Conservation (phyloP, 148 eudicot species). For the Simmondsia chinensis region DNA sequence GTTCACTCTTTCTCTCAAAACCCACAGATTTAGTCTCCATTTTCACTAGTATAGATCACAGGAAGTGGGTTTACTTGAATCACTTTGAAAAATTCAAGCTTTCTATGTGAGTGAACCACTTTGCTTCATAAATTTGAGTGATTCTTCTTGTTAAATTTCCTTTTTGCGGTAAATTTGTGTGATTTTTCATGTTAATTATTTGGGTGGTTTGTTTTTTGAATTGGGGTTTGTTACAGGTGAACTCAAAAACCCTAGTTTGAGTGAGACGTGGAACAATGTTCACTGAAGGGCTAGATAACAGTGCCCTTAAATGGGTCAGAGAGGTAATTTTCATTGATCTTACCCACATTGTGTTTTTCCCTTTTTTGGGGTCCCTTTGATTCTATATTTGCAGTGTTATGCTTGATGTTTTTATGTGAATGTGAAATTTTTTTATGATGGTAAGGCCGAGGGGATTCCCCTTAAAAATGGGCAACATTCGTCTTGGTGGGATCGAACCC, state of each 20-base stretch:
- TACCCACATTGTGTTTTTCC: too few species aligned
- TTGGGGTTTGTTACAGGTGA: constrained; percentile 21
- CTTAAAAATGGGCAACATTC: too few species aligned
- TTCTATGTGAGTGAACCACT: constrained; percentile 27
- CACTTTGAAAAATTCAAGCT: constrained; percentile 16
- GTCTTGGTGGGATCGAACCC: too few species aligned
- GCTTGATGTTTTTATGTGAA: too few species aligned
- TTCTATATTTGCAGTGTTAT: neutral
- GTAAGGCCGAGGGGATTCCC: too few species aligned
- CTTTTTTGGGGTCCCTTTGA: neutral
- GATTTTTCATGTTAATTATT: neutral
- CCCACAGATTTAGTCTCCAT: too few species aligned
- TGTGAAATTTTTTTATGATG: too few species aligned
- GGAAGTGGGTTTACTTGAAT: too few species aligned
- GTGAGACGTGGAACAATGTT: constrained; percentile 37
- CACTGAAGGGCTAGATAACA: constrained; percentile 65
- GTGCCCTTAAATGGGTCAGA: constrained; percentile 59
- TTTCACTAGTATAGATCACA: too few species aligned
- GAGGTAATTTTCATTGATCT: constrained; percentile 25
- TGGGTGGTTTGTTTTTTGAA: neutral
- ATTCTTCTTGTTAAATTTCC: neutral
- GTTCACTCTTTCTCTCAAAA: neutral
- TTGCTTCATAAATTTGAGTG: neutral
- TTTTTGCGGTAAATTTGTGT: neutral
- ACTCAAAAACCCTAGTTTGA: constrained; percentile 2